These are phyloP conservation scores for Diospyros kaki DNA, from an alignment of 148 eudicot species.

Conservation along the genomic window DNA sequence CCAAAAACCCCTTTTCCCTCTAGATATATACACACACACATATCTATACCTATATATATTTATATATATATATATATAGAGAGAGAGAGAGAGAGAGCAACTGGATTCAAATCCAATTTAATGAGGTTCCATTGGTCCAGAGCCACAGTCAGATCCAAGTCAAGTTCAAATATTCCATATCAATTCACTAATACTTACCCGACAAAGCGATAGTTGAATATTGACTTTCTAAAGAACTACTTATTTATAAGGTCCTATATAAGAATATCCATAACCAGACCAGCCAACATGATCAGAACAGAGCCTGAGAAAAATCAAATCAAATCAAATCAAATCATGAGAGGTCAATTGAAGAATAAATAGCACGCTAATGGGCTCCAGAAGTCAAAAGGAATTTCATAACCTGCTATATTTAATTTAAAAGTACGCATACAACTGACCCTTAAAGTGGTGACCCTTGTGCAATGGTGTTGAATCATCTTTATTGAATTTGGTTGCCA, in stretches of 20 bases:
- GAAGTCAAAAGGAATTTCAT: not conserved
- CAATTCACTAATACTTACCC: no score
- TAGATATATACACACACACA: no score
- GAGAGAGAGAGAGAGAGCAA: constrained; percentile 1
- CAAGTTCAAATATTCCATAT: not conserved
- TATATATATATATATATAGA: not conserved
- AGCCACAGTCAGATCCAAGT: not conserved
- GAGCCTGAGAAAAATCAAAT: not conserved
- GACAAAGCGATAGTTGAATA: no score
- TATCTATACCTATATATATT: no score
- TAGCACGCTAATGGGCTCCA: not conserved
- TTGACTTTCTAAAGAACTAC: not conserved
- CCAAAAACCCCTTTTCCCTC: no score
- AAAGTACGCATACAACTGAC: no score
- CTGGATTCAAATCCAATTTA: not conserved
- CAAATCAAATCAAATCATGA: not conserved
- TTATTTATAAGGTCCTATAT: not conserved
- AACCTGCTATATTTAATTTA: not conserved
- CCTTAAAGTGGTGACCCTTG: no score
- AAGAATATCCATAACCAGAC: not conserved
- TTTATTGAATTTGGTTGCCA: no score
- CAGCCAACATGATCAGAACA: not conserved
- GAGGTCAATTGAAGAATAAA: not conserved
- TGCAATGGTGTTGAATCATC: no score
- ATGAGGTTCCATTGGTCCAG: not conserved